Percentiles rank a stretch among this genome's conserved stretches.
Evolutionary conservation across 495 filamentous ascomycete species (phyloP).

Genomic region (Hypomontagnella monticulosa): DNA sequence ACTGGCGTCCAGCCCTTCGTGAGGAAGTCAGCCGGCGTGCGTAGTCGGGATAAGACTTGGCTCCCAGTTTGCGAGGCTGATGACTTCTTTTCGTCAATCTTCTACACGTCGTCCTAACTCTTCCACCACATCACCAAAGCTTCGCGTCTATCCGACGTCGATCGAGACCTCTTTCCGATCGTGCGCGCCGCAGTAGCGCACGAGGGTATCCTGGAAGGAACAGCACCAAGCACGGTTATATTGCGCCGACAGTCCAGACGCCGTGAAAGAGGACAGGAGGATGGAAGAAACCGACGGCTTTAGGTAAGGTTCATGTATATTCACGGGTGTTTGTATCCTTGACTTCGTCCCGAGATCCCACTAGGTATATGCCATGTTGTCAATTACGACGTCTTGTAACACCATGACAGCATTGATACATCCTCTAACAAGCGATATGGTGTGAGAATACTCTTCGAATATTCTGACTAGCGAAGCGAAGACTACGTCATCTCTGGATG

Average conservation of each 20-base stretch:
- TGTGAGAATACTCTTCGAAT: constrained; percentile 38
- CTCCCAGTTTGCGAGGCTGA: constrained; percentile 26
- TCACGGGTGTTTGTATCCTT: constrained; percentile 56
- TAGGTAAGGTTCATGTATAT: constrained; percentile 56
- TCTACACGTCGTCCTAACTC: constrained; percentile 39
- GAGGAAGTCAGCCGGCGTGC: constrained; percentile 36
- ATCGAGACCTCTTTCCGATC: constrained; percentile 55
- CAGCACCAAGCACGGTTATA: constrained; percentile 69
- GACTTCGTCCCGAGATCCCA: constrained; percentile 53
- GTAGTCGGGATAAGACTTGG: constrained; percentile 42
- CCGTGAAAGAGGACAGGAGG: constrained; percentile 64
- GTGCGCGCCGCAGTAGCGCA: constrained; percentile 45
- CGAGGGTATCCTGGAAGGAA: constrained; percentile 63
- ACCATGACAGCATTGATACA: constrained; percentile 62
- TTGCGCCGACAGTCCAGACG: constrained; percentile 61
- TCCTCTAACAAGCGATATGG: constrained; percentile 63
- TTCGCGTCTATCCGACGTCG: constrained; percentile 57
- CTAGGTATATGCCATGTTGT: constrained; percentile 58
- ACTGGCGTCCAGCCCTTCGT: constrained; percentile 21
- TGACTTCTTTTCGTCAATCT: constrained; percentile 44
- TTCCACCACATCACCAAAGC: constrained; percentile 47
- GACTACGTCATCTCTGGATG: constrained; percentile 55
- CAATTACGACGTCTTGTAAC: constrained; percentile 58
- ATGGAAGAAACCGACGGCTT: constrained; percentile 68
- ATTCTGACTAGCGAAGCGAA: constrained; percentile 18